Evolutionary conservation across 2,329 filamentous ascomycete species (phyloP), one percentile per base, ranked within the genome.

Genomic region (Aspergillus vadensis): DNA sequence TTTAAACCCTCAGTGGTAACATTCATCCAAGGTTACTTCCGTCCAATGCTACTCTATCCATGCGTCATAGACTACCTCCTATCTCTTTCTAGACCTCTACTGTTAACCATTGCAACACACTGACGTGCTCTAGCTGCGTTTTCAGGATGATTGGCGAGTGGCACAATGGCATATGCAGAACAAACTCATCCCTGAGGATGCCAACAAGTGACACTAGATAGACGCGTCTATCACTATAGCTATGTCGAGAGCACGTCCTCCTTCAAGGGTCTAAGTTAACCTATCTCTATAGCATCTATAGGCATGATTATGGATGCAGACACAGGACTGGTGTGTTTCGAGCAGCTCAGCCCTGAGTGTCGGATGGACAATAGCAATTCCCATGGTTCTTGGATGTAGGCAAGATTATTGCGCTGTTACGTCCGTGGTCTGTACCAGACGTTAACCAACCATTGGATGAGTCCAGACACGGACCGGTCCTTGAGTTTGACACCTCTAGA

Each of bases 21-120:
- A 41, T 27, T 23, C 39, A 47, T 17, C 52, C 25, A 55, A 54
- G 58, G 65, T 63, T 62, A 55, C 64, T 56, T 66, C 52, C 43
- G 30, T 19, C 48, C 21, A 43, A 64, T 64, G 51, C 60, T 60
- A 64, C 62, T 55, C 23, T 50, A 54, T 66, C 62, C 63, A 65
- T 41, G 61, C 65, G 67, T 69, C 67, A 68, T 68, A 61, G 63
- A 63, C 49, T 36, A 36, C 12, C 12, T 27, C 39, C 27, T 41
- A 17, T 39, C 32, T 30, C 36, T 39, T 32, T 10, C 15, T 15
- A 57, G 27, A 12, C 41, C n/a, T 38, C 43, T 15, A 15, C 17
- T 27, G 15, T 25, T 21, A 21, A 7, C 14, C 30, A 32, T 57
- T 60, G 59, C 43, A 62, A 57, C 61, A 63, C 51, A 55, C 44